Evolutionary conservation across 1,139 yeast genomes (phyloP).

Genomic region (Pichia sp.): DNA sequence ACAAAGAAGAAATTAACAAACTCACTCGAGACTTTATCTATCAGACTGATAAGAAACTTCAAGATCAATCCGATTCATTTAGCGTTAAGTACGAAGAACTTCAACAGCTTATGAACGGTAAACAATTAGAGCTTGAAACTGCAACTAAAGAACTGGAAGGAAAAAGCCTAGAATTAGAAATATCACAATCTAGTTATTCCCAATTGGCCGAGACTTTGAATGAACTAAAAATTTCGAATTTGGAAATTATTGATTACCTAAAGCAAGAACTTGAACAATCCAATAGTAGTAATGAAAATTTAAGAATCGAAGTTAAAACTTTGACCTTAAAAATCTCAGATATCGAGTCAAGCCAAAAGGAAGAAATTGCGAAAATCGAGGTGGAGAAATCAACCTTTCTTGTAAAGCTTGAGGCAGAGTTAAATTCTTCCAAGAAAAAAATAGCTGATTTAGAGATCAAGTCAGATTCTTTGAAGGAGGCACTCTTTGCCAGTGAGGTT

Average conservation of each 20-base stretch:
- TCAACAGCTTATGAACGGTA: slow-evolving; percentile 1
- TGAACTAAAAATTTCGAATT: slow-evolving; percentile 3
- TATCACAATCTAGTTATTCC: not conserved
- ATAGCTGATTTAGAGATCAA: not conserved
- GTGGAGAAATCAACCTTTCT: not conserved
- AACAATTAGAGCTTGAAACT: slow-evolving; percentile 11
- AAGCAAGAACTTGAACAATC: slow-evolving; percentile 5
- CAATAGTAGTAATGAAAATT: slow-evolving; percentile 1
- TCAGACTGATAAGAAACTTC: slow-evolving; percentile 21
- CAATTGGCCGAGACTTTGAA: slow-evolving; percentile 8
- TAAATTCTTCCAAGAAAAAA: not conserved
- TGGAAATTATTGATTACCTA: not conserved
- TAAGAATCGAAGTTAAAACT: slow-evolving; percentile 1
- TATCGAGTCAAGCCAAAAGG: not conserved
- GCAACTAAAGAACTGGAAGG: not conserved
- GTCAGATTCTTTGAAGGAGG: not conserved
- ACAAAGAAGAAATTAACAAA: slow-evolving; percentile 20
- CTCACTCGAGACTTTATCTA: slow-evolving; percentile 13
- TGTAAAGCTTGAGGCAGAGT: not conserved
- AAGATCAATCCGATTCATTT: slow-evolving; percentile 22
- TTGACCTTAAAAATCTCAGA: not conserved
- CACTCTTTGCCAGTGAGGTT: not conserved
- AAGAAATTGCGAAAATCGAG: not conserved
- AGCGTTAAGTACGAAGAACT: slow-evolving; percentile 15
- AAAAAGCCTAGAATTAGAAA: slow-evolving; percentile 12